Evolutionary conservation across 2,329 filamentous ascomycete species (phyloP), one percentile per base, ranked within the genome.

Genomic region (Fusarium buharicum): DNA sequence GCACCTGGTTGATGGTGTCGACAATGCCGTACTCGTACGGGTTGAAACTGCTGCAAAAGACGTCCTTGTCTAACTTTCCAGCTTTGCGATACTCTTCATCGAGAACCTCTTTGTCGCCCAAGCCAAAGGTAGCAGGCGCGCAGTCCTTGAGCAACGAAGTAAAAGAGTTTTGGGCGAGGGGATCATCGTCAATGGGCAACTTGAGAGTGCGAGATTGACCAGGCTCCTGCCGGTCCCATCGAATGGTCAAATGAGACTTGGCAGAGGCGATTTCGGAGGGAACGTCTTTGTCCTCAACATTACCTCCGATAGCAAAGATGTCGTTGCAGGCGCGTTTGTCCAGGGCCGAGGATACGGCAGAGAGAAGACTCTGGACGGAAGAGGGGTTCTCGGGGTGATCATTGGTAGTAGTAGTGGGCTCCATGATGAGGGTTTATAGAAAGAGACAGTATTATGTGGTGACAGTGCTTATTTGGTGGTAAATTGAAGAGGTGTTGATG

Each of bases 31-130:
- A 66, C 11, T 80, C 73, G 4, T 83, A 81, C 0, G 84, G 84
- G 46, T 79, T 77, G 61, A 88, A 86, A 50, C 73, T 79, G 4
- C 76, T 79, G 0, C 72, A 77, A 47, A 87, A 88, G 1, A 71
- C 61, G 0, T 71, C 45, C 0, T 69, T 55, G n/a, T 85, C 79
- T n/a, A 88, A 66, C 66, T 84, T 82, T 1, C 72, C 69, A 1
- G 84, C 85, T 54, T 81, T 82, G 16, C 85, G 78, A 54, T 86
- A 85, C 0, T 70, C 69, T 50, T 82, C 79, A 54, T 87, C 83
- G 2, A 80, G 69, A 0, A 86, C 75, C 52, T 84, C 77, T 55
- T 82, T 30, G 2, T 75, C 74, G 0, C 74, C 74, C 6, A 64
- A 60, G 0, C 83, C 83, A 62, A 85, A 85, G 1, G 77, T 81